Conservation (phyloP, 768 basidiomycete genomes). For the Punctularia strigosozonata region DNA sequence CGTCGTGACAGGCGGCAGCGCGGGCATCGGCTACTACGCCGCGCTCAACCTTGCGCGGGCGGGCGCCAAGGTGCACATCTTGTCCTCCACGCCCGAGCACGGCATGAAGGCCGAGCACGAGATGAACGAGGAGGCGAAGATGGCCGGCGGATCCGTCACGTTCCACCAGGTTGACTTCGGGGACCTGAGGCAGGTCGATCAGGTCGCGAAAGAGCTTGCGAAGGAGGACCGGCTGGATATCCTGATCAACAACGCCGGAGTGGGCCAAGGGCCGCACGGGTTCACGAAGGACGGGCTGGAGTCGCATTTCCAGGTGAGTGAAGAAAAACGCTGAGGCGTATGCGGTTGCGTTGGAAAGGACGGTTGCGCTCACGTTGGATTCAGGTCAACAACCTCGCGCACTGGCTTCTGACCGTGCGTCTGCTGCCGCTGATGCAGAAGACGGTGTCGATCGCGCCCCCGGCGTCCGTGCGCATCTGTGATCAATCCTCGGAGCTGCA, state of each 20-base stretch:
- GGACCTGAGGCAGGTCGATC: constrained; percentile 13
- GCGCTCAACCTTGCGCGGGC: constrained; percentile 17
- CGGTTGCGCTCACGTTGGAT: too few species aligned
- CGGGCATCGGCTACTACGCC: constrained; percentile 18
- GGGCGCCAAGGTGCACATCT: constrained; percentile 16
- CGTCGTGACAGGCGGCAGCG: constrained; percentile 16
- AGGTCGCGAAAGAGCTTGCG: constrained; percentile 11
- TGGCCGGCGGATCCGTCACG: constrained; percentile 10
- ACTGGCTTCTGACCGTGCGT: constrained; percentile 15
- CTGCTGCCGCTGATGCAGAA: constrained; percentile 17
- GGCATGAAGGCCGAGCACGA: constrained; percentile 14
- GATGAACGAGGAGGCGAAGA: constrained; percentile 14
- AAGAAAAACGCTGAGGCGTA: too few species aligned
- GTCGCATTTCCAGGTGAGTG: constrained; percentile 15
- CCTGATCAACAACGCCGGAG: constrained; percentile 17
- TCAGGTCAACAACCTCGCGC: constrained; percentile 17
- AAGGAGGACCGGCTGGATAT: constrained; percentile 14
- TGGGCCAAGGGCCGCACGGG: constrained; percentile 16
- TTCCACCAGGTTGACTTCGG: constrained; percentile 15
- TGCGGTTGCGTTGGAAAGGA: too few species aligned
- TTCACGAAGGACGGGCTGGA: constrained; percentile 15
- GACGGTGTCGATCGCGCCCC: constrained; percentile 12
- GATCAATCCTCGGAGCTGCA: constrained; percentile 19
- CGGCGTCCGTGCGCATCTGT: constrained; percentile 15
- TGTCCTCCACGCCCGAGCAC: constrained; percentile 16